Percentiles rank a stretch among this genome's conserved stretches.
phyloP scores from a whole-genome alignment of 495 filamentous ascomycete species.

The Penicillium roqueforti region DNA sequence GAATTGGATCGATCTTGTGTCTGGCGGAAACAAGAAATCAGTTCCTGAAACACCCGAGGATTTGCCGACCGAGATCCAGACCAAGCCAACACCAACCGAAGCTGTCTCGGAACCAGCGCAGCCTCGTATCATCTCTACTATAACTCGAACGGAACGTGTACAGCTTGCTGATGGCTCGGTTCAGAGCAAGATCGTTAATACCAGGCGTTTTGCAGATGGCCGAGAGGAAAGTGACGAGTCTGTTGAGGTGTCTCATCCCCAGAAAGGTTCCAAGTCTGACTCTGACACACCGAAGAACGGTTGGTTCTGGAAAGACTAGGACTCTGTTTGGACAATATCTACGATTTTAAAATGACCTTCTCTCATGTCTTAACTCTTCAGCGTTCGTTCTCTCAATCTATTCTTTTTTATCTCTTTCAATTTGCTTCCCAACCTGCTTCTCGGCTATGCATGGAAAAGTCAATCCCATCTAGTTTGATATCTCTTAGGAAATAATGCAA shows the following conservation, averaged over 20 bases:
- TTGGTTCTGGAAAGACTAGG: slow-evolving; percentile 43
- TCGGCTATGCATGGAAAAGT: background rate
- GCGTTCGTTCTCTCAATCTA: background rate
- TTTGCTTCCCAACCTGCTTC: background rate
- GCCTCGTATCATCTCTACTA: slow-evolving; percentile 50
- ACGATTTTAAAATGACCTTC: background rate
- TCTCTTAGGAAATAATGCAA: background rate
- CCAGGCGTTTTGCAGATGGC: slow-evolving; percentile 61
- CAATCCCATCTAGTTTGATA: background rate
- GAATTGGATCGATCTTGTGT: slow-evolving; percentile 32
- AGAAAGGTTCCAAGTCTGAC: slow-evolving; percentile 9
- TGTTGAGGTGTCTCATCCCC: slow-evolving; percentile 30
- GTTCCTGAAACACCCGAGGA: slow-evolving; percentile 21
- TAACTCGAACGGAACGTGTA: slow-evolving; percentile 52
- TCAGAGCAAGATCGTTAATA: slow-evolving; percentile 55
- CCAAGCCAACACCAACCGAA: slow-evolving; percentile 6
- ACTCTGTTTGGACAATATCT: background rate
- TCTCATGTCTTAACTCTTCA: background rate
- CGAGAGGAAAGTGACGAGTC: slow-evolving; percentile 54
- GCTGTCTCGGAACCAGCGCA: slow-evolving; percentile 2
- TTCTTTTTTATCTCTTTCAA: background rate
- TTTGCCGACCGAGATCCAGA: slow-evolving; percentile 1
- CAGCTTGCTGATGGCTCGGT: slow-evolving; percentile 57
- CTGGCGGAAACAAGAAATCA: slow-evolving; percentile 30
- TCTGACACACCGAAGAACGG: slow-evolving; percentile 25